Percentiles rank a stretch among this genome's conserved stretches.
Conservation (phyloP, 1,284 basidiomycete genomes). For the Puccinia horiana region DNA sequence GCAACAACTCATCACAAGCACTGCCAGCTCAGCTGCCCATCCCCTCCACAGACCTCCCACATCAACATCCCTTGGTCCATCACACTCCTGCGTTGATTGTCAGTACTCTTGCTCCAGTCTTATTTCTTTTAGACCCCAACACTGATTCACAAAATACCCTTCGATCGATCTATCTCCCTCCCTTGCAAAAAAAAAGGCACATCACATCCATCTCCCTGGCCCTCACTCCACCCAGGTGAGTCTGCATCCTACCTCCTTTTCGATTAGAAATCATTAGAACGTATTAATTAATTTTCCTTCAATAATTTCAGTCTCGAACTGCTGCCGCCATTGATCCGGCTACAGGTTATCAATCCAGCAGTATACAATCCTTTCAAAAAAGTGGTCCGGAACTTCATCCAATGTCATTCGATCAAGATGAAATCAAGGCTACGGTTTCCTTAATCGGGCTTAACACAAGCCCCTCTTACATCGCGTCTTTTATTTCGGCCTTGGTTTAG, state of each 20-base stretch:
- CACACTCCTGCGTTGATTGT: not conserved
- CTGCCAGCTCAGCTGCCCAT: not conserved
- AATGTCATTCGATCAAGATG: not conserved
- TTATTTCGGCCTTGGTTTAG: too few species aligned
- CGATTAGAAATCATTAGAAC: not conserved
- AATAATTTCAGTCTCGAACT: not conserved
- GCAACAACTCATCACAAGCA: not conserved
- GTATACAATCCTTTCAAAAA: constrained; percentile 10
- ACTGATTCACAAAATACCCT: not conserved
- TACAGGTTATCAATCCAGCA: constrained; percentile 9
- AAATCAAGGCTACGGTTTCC: too few species aligned
- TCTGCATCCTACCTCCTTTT: not conserved
- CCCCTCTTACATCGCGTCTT: too few species aligned
- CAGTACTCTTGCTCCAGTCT: not conserved
- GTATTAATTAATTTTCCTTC: not conserved
- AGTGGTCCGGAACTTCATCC: not conserved
- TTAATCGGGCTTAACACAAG: not conserved
- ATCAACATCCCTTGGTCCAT: not conserved
- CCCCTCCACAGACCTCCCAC: constrained; percentile 9
- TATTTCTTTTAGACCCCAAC: not conserved
- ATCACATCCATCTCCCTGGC: not conserved
- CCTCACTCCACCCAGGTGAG: constrained; percentile 8
- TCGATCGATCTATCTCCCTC: not conserved
- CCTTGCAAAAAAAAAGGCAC: too few species aligned
- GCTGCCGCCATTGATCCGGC: not conserved